Percentiles rank a stretch among this genome's conserved stretches.
phyloP scores from a whole-genome alignment of 1,284 basidiomycete genomes.

The Ceratorhiza oryzae-sativae region DNA sequence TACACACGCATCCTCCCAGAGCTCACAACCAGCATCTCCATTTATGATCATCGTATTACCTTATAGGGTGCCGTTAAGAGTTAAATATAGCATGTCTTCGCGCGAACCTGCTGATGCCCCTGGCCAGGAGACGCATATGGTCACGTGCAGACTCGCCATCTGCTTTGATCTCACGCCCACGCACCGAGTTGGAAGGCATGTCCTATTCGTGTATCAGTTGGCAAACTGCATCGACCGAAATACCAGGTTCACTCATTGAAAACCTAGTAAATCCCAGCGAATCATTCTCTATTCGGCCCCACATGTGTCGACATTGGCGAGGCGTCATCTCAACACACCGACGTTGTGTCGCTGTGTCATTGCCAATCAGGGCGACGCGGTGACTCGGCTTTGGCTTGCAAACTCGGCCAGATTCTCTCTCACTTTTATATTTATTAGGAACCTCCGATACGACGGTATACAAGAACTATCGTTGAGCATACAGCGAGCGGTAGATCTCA shows the following conservation, averaged over 20 bases:
- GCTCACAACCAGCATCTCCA: background rate
- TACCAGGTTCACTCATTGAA: background rate
- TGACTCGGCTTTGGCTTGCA: background rate
- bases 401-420: too few relatives aligned
- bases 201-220: background rate
- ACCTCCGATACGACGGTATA: too few relatives aligned
- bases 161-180: background rate
- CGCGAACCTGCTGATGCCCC: conserved; percentile 11
- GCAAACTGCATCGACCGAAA: background rate
- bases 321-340: background rate
- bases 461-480: too few relatives aligned
- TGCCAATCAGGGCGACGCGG: background rate
- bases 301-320: background rate
- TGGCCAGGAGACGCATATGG: background rate
- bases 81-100: background rate
- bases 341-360: background rate
- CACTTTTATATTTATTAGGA: too few relatives aligned
- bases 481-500: too few relatives aligned
- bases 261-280: background rate
- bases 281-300: background rate
- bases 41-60: background rate
- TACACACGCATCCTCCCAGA: too few relatives aligned
- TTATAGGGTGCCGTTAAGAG: background rate
- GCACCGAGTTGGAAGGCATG: background rate
- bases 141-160: background rate